Conservation (phyloP, 148 eudicot genomes). For the Heliosperma pusillum region DNA sequence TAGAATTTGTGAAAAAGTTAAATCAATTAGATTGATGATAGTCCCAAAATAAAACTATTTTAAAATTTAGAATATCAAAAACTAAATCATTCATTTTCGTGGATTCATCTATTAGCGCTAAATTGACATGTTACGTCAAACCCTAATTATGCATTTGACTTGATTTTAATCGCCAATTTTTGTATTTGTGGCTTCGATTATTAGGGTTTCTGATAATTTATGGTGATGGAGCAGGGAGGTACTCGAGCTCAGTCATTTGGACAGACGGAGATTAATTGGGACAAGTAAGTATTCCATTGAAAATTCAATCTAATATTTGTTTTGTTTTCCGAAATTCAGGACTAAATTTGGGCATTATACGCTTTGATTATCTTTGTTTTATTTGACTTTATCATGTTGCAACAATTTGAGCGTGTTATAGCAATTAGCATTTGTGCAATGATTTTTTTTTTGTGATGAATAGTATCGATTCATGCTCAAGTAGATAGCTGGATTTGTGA, state of each 20-base stretch:
- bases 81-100: too few relatives aligned
- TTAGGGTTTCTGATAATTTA: background rate
- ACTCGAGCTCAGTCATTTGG: slow-evolving; percentile 51
- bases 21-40: too few relatives aligned
- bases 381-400: background rate
- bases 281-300: slow-evolving; percentile 43
- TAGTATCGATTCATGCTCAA: background rate
- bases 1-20: too few relatives aligned
- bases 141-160: too few relatives aligned
- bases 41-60: too few relatives aligned
- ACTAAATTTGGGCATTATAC: background rate
- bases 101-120: too few relatives aligned
- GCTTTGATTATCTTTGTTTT: background rate
- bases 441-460: too few relatives aligned
- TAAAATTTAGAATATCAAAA: too few relatives aligned
- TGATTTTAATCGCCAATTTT: too few relatives aligned
- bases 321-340: background rate
- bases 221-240: slow-evolving; percentile 44
- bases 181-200: too few relatives aligned
- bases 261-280: slow-evolving; percentile 95
- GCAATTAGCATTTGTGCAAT: background rate
- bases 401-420: too few relatives aligned
- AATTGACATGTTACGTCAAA: too few relatives aligned
- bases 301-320: background rate
- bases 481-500: background rate